Evolutionary conservation across 2,329 filamentous ascomycete species (phyloP), one percentile per base, ranked within the genome.

Genomic region (Alternaria postmessia): DNA sequence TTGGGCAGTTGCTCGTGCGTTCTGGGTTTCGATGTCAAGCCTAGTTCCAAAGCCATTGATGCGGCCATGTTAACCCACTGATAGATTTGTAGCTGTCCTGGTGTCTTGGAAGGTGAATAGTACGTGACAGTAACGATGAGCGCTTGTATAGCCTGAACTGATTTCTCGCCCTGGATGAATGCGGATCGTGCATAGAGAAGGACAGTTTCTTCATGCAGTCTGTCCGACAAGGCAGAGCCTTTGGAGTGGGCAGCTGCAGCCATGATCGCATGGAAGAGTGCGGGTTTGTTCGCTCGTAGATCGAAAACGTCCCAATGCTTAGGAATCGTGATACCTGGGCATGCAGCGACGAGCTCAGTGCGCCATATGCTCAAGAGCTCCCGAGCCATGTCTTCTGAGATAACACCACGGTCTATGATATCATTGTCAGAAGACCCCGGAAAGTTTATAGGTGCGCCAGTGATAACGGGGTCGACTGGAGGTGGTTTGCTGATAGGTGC

Each of bases 1-100:
- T 76, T 76, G 1, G 75, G 75, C n/a, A 78, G 43, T 52, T 78
- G 74, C 52, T 78, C 74, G 51, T 77, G 75, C n/a, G 74, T 78
- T 49, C 74, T 65, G 8, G 76, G 75, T 57, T 77, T 78, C 3
- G 73, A 74, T 4, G 75, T 72, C 46, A 78, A 59, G 11, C 76
- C 76, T n/a, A 78, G 64, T 54, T 78, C 76, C 16, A 78, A 48
- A 6, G 75, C 75, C 74, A 77, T 77, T 4, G 70, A 74, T 5
- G 73, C 74, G 7, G 76, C 76, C 65, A 78, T 76, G 34, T 75
- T 78, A 7, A 68, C 66, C 61, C 71, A 78, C 32, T 74, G 73
- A 47, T 75, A 77, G 14, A 78, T 75, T 28, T 76, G 75, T 32
- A 77, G 53, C 11, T 75, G 73, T 0, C 69, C 68, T 9, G 72